Evolutionary conservation across 257 asterid genomes (phyloP), one percentile per base, ranked within the genome.

Genomic region (Solanum rostratum): DNA sequence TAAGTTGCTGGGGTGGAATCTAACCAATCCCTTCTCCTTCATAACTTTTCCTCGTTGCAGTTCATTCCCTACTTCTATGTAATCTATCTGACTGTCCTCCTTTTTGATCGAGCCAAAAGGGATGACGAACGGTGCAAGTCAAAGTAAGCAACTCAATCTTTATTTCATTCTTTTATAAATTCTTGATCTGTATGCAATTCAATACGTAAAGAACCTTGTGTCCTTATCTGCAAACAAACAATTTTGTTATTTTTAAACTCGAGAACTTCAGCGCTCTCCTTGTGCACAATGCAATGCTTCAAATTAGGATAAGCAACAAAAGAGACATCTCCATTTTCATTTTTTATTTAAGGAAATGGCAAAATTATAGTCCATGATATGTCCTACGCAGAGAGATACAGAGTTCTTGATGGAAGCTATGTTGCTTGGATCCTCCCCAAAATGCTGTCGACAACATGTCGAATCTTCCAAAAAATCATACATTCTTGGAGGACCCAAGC

Each of bases 81-180:
- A 65, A 83, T 90, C 39, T 95, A 92, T 92, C 97, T 96, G 33
- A 95, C 97, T 19, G 91, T 95, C 89, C 99, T 96, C 85, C 98
- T 96, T n/a, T 76, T 92, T 16, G 97, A 96, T 84, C 97, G 98
- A 54, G 99, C 98, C 85, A 90, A 90, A 86, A 92, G 99, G 91
- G 98, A 96, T 43, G 99, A 96, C 1, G 96, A 96, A 70, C 91
- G 98, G 79, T 96, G 99, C 95, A 92, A 85, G 91, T 87, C 98
- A 86, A 96, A 96, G 99, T 96, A 89, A 94, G 97, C 86, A 50
- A 63, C n/a, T 73, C 33, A 39, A 19, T 37, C 37, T 46, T 41
- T 74, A 59, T 27, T 50, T 66, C 24, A 27, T 19, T 59, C 15
- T 19, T 39, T 19, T 14, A 78, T 18, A 10, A 78, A 50, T 50